Base-by-base conservation (phyloP, 495 filamentous ascomycete species). In the Lentithecium fluviatile region DNA sequence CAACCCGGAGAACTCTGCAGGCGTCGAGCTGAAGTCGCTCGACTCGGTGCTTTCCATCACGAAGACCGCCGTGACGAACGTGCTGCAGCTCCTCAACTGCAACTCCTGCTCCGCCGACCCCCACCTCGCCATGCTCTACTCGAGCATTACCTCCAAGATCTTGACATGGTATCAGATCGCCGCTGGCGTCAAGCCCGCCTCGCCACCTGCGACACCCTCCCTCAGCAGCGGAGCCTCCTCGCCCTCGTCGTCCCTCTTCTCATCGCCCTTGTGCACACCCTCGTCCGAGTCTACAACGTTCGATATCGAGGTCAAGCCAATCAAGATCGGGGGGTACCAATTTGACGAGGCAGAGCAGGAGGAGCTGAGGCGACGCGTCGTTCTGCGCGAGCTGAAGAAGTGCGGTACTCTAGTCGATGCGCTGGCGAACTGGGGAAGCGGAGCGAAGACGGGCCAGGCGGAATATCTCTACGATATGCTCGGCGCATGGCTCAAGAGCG, bases 91-190 rank as follows among this genome's bases (percentile, higher is more conserved):
- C 5, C 65, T 68, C 23, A 20, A 25, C 6, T 68, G 65, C n/a
- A n/a, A n/a, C 40, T 55, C 50, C 26, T 68, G 65, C 42, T 63
- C 65, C 6, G 58, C 50, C 12, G 52, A 60, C 24, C 60, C 65
- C 20, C 65, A 68, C 43, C 60, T 61, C 21, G 65, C 65, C 11
- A 64, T 68, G 60, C 56, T 68, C 2, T 68, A 68, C 56, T 58
- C 65, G 13, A 64, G 59, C 45, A 68, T 68, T 15, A 46, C 57
- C 15, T 64, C 60, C 21, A 68, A 68, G 17, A 58, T 64, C 61
- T 23, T 68, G 6, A 52, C 52, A 11, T 68, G 65, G 65, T 68
- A 68, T 42, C 65, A 64, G 26, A 60, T 60, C 24, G 65, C 65
- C 23, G 61, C 45, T 12, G 60, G 60, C 2, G 17, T 61, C 10